Base-by-base conservation (phyloP, 2,329 filamentous ascomycete genomes). In the Trichoderma lentiforme region DNA sequence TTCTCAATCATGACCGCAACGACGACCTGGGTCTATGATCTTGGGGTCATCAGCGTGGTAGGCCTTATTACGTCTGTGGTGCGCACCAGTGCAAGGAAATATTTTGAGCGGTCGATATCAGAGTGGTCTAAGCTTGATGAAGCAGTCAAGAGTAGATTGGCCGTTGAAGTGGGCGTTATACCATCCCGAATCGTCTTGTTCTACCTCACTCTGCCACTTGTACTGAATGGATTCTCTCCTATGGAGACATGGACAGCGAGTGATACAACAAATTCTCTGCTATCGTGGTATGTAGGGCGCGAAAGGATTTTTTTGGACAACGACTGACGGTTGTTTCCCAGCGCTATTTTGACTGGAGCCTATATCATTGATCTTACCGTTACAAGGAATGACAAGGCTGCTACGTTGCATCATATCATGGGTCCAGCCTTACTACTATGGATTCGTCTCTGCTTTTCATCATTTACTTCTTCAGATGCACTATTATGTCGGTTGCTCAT, bases 291-390 rank as follows among this genome's bases (percentile, higher is more conserved):
- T 15, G 43, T 67, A 61, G 14, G 9, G 24, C 2, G 4, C 4
- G 3, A 8, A 21, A 8, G 8, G 3, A 2, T 2, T 1, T 26
- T 8, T 30, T 15, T 15, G 1, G 21, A 24, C 21, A 34, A 9
- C 8, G 8, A 9, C 58, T 61, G 47, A 47, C n/a, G 2, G 8
- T 36, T 24, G 4, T 18, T 28, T 66, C 24, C 47, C 56, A 67
- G 64, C 6, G 36, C 64, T 12, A 67, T 67, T 21, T 32, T 67
- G 26, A 67, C 64, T n/a, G 64, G 64, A 21, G 26, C 64, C 6
- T 67, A 67, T 18, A 39, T 67, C 36, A 57, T 67, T 53, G 64
- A 67, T 21, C 64, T 67, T 51, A 34, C 64, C 6, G 64, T 67
- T 15, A 67, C 64, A 12, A 30, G 64, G 9, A 67, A 36, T 21